Conservation (phyloP, 148 eudicot species). For the Rhododendron ovatum region DNA sequence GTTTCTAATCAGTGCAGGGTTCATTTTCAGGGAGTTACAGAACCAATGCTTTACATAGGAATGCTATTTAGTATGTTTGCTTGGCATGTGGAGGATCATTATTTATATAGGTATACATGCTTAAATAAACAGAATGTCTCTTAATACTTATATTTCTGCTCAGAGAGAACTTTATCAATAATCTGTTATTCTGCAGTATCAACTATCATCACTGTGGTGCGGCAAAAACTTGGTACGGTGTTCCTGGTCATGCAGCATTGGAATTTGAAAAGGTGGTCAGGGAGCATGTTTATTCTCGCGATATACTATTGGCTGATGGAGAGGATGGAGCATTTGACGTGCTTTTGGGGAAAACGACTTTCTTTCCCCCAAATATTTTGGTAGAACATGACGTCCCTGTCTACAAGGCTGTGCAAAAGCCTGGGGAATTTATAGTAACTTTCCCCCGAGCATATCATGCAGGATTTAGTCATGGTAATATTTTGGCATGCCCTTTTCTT, state of each 20-base stretch:
- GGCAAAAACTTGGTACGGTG: constrained; percentile 98
- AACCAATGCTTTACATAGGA: constrained; percentile 99
- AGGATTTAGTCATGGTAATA: constrained; percentile 97
- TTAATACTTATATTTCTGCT: not conserved
- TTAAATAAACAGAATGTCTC: not conserved
- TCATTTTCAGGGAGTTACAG: constrained; percentile 79
- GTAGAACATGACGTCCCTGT: constrained; percentile 78
- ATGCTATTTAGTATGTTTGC: constrained; percentile 99
- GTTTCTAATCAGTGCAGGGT: constrained; percentile 4
- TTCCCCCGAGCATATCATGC: constrained; percentile 99
- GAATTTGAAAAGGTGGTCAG: constrained; percentile 86
- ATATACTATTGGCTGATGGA: constrained; percentile 68
- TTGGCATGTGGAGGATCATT: constrained; percentile 99
- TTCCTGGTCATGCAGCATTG: constrained; percentile 91
- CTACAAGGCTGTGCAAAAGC: constrained; percentile 94
- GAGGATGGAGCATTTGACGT: constrained; percentile 98
- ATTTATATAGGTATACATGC: constrained; percentile 63
- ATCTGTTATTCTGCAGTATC: constrained; percentile 49
- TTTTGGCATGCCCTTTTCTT: not conserved
- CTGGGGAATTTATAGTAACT: constrained; percentile 86
- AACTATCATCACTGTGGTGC: constrained; percentile 99
- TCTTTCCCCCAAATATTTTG: constrained; percentile 91
- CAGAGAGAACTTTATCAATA: constrained; percentile 4
- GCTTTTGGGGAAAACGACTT: constrained; percentile 84
- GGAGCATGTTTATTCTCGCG: constrained; percentile 71